Evolutionary conservation across 345 rosid genomes (phyloP).

Genomic region (Lepidium sativum): DNA sequence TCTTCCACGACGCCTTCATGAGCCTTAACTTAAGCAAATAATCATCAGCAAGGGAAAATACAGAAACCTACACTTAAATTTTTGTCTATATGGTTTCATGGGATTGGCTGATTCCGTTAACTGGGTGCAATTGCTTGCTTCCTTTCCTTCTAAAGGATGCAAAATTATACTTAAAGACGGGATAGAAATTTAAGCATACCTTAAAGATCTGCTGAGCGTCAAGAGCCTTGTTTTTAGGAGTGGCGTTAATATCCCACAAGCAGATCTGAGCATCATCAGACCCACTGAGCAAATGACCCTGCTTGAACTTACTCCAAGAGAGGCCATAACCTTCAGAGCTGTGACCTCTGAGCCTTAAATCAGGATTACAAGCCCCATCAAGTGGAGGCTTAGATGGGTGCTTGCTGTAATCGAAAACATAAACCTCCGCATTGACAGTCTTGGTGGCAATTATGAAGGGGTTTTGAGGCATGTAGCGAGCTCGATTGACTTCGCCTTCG

Average conservation of each 20-base stretch:
- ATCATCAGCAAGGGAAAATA: neutral
- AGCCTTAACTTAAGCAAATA: slow-evolving; percentile 36
- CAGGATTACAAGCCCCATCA: slow-evolving; percentile 86
- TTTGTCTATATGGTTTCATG: neutral
- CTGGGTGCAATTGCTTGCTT: neutral
- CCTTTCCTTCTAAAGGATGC: neutral
- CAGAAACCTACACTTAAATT: neutral
- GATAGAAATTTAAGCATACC: slow-evolving; percentile 27
- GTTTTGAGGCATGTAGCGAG: slow-evolving; percentile 96
- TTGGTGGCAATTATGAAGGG: slow-evolving; percentile 88
- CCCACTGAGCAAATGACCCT: slow-evolving; percentile 89
- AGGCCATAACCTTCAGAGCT: slow-evolving; percentile 95
- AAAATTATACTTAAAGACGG: neutral
- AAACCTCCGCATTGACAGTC: slow-evolving; percentile 94
- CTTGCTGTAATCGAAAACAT: slow-evolving; percentile 88
- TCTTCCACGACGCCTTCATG: slow-evolving; percentile 99
- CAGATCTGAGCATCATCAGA: slow-evolving; percentile 99
- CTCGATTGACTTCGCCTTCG: slow-evolving; percentile 96
- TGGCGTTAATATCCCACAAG: slow-evolving; percentile 81
- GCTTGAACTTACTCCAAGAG: slow-evolving; percentile 94
- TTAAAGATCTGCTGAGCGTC: slow-evolving; percentile 84
- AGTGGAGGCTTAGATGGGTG: slow-evolving; percentile 90
- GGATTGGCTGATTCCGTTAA: neutral
- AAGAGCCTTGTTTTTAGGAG: slow-evolving; percentile 69
- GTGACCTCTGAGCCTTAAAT: slow-evolving; percentile 86